These are phyloP conservation scores for Pestalotiopsis sp. DNA, from an alignment of 2,329 filamentous ascomycete species.

Conservation along the genomic window DNA sequence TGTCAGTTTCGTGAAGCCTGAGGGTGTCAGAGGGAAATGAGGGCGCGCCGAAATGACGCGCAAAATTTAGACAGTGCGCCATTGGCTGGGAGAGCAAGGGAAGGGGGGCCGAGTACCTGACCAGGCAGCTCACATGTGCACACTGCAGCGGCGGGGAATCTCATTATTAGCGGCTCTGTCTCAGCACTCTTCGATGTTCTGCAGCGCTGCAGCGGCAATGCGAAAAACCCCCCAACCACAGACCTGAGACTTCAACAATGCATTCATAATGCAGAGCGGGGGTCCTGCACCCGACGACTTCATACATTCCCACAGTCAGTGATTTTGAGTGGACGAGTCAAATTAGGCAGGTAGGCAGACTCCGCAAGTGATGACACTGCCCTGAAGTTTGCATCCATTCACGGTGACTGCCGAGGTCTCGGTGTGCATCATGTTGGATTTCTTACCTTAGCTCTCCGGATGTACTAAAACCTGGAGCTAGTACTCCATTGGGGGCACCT, in stretches of 20 bases:
- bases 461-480: too few species aligned
- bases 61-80: conserved; percentile 4
- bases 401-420: background rate
- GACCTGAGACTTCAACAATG: background rate
- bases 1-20: conserved; percentile 36
- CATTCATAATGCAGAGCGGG: background rate
- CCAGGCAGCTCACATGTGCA: background rate
- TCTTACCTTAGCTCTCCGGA: too few species aligned
- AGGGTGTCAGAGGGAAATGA: conserved; percentile 15
- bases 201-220: background rate
- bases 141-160: background rate
- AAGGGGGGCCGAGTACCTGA: background rate
- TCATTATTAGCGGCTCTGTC: background rate
- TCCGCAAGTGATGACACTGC: background rate
- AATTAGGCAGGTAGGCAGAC: background rate
- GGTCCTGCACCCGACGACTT: background rate
- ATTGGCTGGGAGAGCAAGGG: background rate
- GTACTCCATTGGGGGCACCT: too few species aligned
- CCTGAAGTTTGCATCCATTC: background rate
- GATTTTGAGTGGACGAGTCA: background rate
- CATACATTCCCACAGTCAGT: background rate
- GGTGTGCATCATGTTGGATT: background rate
- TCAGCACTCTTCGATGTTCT: background rate
- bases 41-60: conserved; percentile 16
- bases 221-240: background rate